Base-by-base conservation (phyloP, 805 yeast genomes). In the Ogataea angusta region DNA sequence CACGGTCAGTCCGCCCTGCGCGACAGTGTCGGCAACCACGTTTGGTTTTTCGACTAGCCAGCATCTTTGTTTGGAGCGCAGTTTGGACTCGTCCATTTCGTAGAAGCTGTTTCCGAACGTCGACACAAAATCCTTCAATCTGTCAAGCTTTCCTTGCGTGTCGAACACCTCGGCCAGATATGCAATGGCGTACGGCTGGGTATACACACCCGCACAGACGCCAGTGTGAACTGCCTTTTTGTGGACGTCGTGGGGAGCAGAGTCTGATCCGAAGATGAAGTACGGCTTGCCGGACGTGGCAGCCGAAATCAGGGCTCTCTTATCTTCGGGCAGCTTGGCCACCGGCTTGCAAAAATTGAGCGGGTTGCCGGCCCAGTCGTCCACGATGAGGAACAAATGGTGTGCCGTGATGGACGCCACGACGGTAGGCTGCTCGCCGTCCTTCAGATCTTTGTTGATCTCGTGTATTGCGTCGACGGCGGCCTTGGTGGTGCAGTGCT, bases 201-300 rank as follows among this genome's bases (percentile, higher is more conserved):
- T 86, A 65, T 76, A 93, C 7, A 93, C 96, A 57, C 99, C 99
- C n/a, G 99, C 99, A 56, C 97, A 88, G 13, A 91, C 97, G 16
- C 90, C 91, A 26, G 71, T 68, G 51, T 79, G 88, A 46, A 75
- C 82, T 18, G 86, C 72, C 64, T 95, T 95, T 45, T 80, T 80
- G 47, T 76, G 76, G 18, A 86, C 57, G 6, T 96, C 95, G 62
- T 93, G 99, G 18, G 99, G 99, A 22, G 99, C 99, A 16, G 96
- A 87, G 62, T 93, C 99, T 1, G 96, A 86, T 6, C 99, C 99
- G 59, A 90, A 93, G 69, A 93, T 87, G 63, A 90, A 93, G 70
- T 81, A 90, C 30, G 95, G 87, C 51, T 84, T 80, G 5, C 98
- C 98, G 1, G 93, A 80, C 7, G 85, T 81, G 2, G 97, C 99